These are phyloP conservation scores for Ophiocordyceps unilateralis DNA, from an alignment of 2,329 filamentous ascomycete genomes.

Conservation along the genomic window DNA sequence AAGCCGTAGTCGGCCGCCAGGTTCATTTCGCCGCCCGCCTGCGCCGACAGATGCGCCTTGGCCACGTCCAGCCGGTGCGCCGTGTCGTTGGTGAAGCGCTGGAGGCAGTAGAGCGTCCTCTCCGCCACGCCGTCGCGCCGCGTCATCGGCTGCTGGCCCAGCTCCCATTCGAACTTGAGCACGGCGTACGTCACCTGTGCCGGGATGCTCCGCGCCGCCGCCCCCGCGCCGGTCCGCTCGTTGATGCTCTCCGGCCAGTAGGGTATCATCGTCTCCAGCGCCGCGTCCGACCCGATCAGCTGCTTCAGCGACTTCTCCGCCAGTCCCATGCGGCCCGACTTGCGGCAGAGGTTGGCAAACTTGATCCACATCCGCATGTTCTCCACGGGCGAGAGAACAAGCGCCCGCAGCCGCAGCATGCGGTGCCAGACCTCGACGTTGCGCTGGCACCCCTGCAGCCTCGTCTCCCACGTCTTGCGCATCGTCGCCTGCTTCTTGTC, in stretches of 20 bases:
- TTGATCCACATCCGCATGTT: constrained; percentile 99
- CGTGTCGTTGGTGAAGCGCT: constrained; percentile 42
- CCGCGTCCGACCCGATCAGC: constrained; percentile 57
- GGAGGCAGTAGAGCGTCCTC: constrained; percentile 40
- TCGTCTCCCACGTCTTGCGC: constrained; percentile 88
- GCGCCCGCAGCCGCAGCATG: constrained; percentile 84
- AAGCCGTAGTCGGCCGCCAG: constrained; percentile 30
- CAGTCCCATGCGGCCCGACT: constrained; percentile 83
- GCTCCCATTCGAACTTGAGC: constrained; percentile 92
- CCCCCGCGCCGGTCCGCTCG: constrained; percentile 4
- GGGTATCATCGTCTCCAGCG: constrained; percentile 42
- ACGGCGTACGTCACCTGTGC: constrained; percentile 91
- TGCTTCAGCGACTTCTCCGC: constrained; percentile 90
- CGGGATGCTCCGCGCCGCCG: constrained; percentile 26
- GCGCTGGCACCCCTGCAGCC: constrained; percentile 84
- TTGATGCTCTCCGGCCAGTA: constrained; percentile 31
- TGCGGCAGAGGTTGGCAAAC: constrained; percentile 93
- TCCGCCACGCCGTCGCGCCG: constrained; percentile 28
- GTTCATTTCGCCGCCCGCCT: constrained; percentile 27
- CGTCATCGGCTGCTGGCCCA: constrained; percentile 42
- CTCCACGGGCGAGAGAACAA: constrained; percentile 82
- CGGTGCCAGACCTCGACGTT: constrained; percentile 98
- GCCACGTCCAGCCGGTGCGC: constrained; percentile 35
- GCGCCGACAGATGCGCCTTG: constrained; percentile 29
- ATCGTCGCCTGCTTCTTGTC: constrained; percentile 78